These are phyloP conservation scores for Pythium insidiosum DNA, from an alignment of 352 stramenopile genomes.

Conservation along the genomic window DNA sequence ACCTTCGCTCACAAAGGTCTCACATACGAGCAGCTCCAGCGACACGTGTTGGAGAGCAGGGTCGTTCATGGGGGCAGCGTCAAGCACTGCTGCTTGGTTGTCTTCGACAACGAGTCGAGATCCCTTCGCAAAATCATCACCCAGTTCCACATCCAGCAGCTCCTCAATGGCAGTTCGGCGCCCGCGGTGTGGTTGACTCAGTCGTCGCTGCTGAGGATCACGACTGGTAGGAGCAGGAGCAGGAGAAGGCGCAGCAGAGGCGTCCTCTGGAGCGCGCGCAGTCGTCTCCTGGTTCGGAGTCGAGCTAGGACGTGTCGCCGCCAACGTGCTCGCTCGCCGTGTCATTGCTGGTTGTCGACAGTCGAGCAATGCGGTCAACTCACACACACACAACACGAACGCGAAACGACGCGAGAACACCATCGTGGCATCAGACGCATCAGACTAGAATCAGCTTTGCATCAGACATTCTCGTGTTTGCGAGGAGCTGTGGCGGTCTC, in stretches of 20 bases:
- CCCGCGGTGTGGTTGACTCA: not conserved
- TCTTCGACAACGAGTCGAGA: no score
- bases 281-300: no score
- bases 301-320: no score
- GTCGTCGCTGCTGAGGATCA: not conserved
- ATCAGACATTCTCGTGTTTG: no score
- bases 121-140: no score
- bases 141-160: constrained; percentile 43
- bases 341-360: no score
- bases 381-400: constrained; percentile 1
- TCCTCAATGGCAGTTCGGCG: constrained; percentile 25
- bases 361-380: not conserved
- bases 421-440: not conserved
- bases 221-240: no score
- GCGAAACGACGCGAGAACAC: constrained; percentile 8
- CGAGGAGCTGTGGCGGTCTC: not conserved
- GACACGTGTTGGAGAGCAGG: constrained; percentile 20
- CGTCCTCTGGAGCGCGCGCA: no score
- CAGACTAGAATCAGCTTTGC: no score
- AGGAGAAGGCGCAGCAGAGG: no score
- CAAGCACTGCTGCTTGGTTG: constrained; percentile 11
- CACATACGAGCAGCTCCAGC: constrained; percentile 47
- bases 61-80: constrained; percentile 11
- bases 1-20: not conserved
- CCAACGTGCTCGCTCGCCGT: no score